Conservation (phyloP, 805 yeast species). For the Yamadazyma tumulicola region DNA sequence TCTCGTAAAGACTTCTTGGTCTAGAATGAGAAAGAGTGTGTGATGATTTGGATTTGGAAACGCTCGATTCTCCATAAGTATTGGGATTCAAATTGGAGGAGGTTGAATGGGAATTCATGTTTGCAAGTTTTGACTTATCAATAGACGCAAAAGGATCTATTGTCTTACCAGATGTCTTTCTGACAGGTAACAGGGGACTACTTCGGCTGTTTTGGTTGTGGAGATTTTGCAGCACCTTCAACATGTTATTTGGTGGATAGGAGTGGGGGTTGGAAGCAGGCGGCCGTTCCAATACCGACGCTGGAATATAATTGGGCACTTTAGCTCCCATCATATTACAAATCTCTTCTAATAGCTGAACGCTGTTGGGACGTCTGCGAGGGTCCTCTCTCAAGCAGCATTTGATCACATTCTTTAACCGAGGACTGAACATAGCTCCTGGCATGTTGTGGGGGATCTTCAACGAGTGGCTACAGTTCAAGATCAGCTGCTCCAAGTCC, state of each 20-base stretch:
- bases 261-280: not conserved
- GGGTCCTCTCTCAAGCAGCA: conserved; percentile 66
- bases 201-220: conserved; percentile 6
- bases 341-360: conserved; percentile 66
- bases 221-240: not conserved
- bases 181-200: conserved; percentile 5
- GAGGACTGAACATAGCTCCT: conserved; percentile 49
- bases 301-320: conserved; percentile 42
- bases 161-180: conserved; percentile 8
- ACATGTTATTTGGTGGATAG: too few relatives aligned
- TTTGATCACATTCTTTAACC: conserved; percentile 61
- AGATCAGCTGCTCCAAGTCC: conserved; percentile 55
- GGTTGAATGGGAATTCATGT: conserved; percentile 4
- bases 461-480: conserved; percentile 51
- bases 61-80: not conserved
- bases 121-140: conserved; percentile 33
- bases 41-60: not conserved
- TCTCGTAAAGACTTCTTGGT: conserved; percentile 8
- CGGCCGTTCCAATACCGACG: conserved; percentile 25
- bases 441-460: conserved; percentile 44
- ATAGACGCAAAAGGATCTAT: conserved; percentile 42
- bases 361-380: conserved; percentile 66
- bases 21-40: not conserved
- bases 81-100: conserved; percentile 9
- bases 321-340: conserved; percentile 52